These are phyloP conservation scores for Casuarina equisetifolia DNA, from an alignment of 306 rosid genomes.

Conservation along the genomic window DNA sequence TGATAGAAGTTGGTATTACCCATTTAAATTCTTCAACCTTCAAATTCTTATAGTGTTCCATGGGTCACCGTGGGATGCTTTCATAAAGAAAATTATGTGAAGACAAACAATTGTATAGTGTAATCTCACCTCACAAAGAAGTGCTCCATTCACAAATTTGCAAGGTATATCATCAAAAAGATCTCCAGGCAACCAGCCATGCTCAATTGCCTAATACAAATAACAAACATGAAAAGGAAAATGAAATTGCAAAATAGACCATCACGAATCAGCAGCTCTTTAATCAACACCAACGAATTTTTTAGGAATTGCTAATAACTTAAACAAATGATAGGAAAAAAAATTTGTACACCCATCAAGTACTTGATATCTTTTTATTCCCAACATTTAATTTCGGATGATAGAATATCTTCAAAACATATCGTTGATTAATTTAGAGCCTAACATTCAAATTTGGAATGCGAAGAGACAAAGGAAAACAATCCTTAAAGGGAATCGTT, in stretches of 20 bases:
- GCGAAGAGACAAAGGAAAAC: not conserved
- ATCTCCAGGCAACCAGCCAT: conserved; percentile 90
- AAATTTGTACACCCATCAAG: not conserved
- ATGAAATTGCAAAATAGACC: not conserved
- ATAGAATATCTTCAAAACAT: not conserved
- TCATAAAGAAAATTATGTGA: conserved; percentile 1
- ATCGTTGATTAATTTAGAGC: not conserved
- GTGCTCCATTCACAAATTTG: conserved; percentile 80
- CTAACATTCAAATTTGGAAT: not conserved
- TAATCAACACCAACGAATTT: not conserved
- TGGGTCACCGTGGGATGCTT: not conserved
- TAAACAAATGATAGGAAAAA: not conserved
- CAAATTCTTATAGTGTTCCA: not conserved
- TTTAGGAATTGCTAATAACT: not conserved
- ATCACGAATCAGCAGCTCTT: conserved; percentile 4
- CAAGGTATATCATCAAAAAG: conserved; percentile 87
- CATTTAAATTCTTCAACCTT: not conserved
- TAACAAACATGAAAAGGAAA: not conserved
- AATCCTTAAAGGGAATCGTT: not conserved
- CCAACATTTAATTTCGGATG: not conserved
- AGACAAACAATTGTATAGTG: conserved; percentile 16
- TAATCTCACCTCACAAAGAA: conserved; percentile 79
- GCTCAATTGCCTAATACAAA: conserved; percentile 75
- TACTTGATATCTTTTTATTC: not conserved
- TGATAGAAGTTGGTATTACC: not conserved